Evolutionary conservation across 2,329 filamentous ascomycete species (phyloP).

Genomic region (Colletotrichum magnum): DNA sequence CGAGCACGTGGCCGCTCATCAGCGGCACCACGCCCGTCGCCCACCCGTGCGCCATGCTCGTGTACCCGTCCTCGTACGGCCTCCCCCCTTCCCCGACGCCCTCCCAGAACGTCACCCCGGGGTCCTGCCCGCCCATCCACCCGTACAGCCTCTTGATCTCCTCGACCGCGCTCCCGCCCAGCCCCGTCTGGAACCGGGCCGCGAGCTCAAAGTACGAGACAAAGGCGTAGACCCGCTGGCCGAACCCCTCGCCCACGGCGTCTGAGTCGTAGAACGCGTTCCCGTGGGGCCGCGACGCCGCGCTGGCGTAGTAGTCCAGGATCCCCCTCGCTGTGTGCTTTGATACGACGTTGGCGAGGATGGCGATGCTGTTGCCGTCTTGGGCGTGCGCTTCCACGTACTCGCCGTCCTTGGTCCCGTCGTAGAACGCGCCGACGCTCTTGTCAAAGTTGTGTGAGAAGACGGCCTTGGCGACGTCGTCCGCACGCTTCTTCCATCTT

Average conservation of each 20-base stretch:
- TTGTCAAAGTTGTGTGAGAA: conserved; percentile 58
- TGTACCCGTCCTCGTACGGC: conserved; percentile 62
- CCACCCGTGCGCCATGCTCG: conserved; percentile 67
- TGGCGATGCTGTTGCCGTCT: conserved; percentile 64
- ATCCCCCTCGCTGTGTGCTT: conserved; percentile 50
- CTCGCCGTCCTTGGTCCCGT: conserved; percentile 50
- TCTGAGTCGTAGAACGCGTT: conserved; percentile 67
- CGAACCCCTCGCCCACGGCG: conserved; percentile 53
- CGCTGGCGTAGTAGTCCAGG: conserved; percentile 55
- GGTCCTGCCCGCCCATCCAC: conserved; percentile 64
- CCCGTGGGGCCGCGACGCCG: conserved; percentile 58
- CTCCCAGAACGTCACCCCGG: conserved; percentile 65
- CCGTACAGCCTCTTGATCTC: conserved; percentile 63
- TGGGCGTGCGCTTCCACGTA: conserved; percentile 59
- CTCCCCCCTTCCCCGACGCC: conserved; percentile 60
- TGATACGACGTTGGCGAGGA: conserved; percentile 54
- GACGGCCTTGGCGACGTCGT: conserved; percentile 52
- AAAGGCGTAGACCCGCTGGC: conserved; percentile 64
- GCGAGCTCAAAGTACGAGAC: conserved; percentile 67
- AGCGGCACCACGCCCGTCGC: conserved; percentile 64
- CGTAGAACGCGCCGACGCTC: conserved; percentile 59
- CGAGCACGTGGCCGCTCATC: conserved; percentile 61
- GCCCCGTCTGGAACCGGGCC: conserved; percentile 58
- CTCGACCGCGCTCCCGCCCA: conserved; percentile 56
- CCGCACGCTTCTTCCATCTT: conserved; percentile 57